These are phyloP conservation scores for Handroanthus guayacan DNA, from an alignment of 257 asterid genomes.

Conservation along the genomic window DNA sequence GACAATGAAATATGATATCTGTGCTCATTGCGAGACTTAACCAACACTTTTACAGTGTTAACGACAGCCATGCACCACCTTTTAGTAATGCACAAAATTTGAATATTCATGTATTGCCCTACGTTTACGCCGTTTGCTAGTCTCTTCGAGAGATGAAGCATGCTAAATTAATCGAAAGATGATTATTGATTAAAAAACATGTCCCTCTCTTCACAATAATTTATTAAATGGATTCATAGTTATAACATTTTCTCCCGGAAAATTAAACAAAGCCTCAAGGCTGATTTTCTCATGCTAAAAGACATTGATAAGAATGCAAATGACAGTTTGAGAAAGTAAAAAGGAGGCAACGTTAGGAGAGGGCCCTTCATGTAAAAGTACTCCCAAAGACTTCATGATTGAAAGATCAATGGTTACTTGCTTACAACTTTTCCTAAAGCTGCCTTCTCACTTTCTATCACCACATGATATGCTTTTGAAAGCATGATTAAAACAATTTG, in stretches of 20 bases:
- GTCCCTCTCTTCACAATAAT: background rate
- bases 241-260: background rate
- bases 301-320: background rate
- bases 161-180: no score
- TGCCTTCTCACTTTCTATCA: constrained; percentile 40
- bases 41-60: no score
- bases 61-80: no score
- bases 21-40: no score
- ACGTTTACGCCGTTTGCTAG: no score
- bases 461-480: constrained; percentile 56
- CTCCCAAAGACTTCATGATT: constrained; percentile 38
- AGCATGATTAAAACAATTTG: constrained; percentile 33
- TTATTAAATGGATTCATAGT: background rate
- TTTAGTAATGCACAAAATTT: no score
- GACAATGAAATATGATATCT: no score
- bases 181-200: no score
- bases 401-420: constrained; percentile 39
- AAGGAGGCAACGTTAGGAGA: constrained; percentile 5
- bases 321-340: background rate
- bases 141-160: no score
- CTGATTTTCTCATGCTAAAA: background rate
- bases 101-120: no score
- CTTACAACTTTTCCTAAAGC: constrained; percentile 34
- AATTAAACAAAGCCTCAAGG: background rate
- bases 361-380: constrained; percentile 5